A percentile compares a stretch with the other conserved stretches of the same genome.
Conservation (phyloP, 805 yeast genomes). For the Lipomyces chichibuensis region DNA sequence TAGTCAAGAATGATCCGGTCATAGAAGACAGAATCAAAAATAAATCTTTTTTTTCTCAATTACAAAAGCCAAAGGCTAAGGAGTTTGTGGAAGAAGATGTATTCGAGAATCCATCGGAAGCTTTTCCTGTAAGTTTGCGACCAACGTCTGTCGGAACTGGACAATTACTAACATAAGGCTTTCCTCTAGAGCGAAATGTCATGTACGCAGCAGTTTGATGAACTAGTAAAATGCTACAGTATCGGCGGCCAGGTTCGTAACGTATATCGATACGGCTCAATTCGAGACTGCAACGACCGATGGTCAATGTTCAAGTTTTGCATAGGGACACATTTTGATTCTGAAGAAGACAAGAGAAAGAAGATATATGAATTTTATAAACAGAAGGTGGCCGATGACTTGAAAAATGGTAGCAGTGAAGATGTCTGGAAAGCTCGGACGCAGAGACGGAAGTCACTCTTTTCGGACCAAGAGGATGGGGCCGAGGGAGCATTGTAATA, state of each 20-base stretch:
- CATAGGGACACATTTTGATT: constrained; percentile 58
- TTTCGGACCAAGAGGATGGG: constrained; percentile 5
- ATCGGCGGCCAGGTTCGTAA: constrained; percentile 86
- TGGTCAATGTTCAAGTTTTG: constrained; percentile 82
- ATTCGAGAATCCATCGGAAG: constrained; percentile 5
- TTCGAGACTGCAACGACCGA: constrained; percentile 70
- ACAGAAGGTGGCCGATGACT: constrained; percentile 59
- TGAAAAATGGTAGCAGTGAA: constrained; percentile 72
- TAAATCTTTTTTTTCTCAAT: background rate
- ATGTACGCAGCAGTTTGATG: constrained; percentile 84
- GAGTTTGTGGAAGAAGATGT: background rate
- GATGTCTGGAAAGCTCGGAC: constrained; percentile 67
- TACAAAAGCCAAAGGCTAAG: background rate
- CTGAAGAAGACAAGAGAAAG: constrained; percentile 55
- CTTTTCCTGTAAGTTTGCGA: constrained; percentile 22
- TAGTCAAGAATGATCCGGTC: background rate
- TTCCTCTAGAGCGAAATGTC: constrained; percentile 54
- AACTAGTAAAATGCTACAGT: constrained; percentile 81
- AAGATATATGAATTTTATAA: constrained; percentile 72
- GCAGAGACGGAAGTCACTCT: constrained; percentile 15
- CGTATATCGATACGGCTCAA: constrained; percentile 80
- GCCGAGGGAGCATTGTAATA: background rate
- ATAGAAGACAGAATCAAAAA: background rate
- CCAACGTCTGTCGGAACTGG: background rate
- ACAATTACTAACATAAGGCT: background rate